A percentile compares a stretch with the other conserved stretches of the same genome.
Conservation (phyloP, 495 filamentous ascomycete genomes). For the Geopyxis carbonaria region DNA sequence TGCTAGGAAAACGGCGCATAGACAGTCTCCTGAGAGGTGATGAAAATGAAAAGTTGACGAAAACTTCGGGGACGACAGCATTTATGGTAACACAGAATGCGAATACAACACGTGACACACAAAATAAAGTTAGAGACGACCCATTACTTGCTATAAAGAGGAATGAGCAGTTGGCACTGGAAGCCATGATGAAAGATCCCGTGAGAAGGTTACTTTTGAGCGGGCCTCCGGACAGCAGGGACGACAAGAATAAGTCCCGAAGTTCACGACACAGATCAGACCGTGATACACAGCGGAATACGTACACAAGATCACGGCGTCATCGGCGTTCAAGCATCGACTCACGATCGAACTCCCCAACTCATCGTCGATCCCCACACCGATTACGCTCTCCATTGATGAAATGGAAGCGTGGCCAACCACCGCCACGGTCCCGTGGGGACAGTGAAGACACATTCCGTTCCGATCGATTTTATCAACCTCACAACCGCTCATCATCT, state of each 20-base stretch:
- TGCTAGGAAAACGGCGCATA: slow-evolving; percentile 81
- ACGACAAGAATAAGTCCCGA: slow-evolving; percentile 6
- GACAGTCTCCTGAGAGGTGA: slow-evolving; percentile 76
- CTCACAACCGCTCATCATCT: neutral
- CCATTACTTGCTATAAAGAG: slow-evolving; percentile 82
- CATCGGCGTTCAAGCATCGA: neutral
- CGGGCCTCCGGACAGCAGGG: slow-evolving; percentile 35
- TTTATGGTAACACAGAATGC: slow-evolving; percentile 43
- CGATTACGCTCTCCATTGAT: neutral
- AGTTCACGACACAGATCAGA: neutral
- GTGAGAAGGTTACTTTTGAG: slow-evolving; percentile 52
- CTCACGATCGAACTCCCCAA: neutral
- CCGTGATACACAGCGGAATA: neutral
- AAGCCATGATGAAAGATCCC: slow-evolving; percentile 73
- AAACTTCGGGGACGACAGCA: slow-evolving; percentile 50
- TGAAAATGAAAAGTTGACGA: slow-evolving; percentile 63
- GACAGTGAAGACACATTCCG: neutral
- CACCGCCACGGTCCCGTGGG: neutral
- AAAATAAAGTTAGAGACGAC: slow-evolving; percentile 71
- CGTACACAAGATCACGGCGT: neutral
- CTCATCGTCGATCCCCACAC: neutral
- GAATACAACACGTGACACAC: slow-evolving; percentile 55
- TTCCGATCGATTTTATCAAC: neutral
- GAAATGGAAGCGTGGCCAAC: neutral
- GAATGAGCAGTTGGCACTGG: slow-evolving; percentile 79